Base-by-base conservation (phyloP, 106 monocot species). In the Vanilla planifolia region DNA sequence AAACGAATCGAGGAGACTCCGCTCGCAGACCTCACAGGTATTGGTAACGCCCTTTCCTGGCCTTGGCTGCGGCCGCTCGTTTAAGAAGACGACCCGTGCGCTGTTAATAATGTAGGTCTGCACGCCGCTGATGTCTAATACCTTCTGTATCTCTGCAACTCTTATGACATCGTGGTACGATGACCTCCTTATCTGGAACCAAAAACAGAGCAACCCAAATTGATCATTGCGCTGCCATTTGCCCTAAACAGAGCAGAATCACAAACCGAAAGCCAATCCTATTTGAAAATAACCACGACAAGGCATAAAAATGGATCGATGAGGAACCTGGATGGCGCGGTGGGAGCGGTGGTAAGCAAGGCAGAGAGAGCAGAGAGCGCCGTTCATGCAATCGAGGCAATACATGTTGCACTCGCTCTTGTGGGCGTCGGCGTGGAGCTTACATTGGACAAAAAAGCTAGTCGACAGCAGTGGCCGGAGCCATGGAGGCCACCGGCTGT, bases 391-490 rank as follows among this genome's bases (percentile, higher is more conserved):
- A 71, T 93, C 93, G 23, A 93, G 71, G 52, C 93, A 93, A 76
- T 82, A 93, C 88, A 89, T 88, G 64, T 93, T 93, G 74, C 93
- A 93, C 69, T 93, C 93, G 67, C 88, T 85, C 77, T 89, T 85
- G 77, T 85, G 93, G 5, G 82, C 85, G 42, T 88, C 79, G 15
- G 71, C 81, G 53, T 93, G 93, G 44, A 63, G 62, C 60, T 82
- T 82, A 82, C 93, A 93, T 72, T 93, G 93, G 64, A 71, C 79
- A 45, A 93, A 93, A 79, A 93, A 93, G 45, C 61, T 67, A 16
- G 88, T 72, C 37, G 67, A 45, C 32, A 93, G 60, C 43, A 93
- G 71, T 55, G 88, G 88, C 47, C 62, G 73, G 34, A 93, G 74
- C 93, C 93, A 93, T 8, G 75, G 82, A 34, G 93, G 93, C 93